Evolutionary conservation across 768 basidiomycete species (phyloP).

Genomic region (Mycena indigotica): DNA sequence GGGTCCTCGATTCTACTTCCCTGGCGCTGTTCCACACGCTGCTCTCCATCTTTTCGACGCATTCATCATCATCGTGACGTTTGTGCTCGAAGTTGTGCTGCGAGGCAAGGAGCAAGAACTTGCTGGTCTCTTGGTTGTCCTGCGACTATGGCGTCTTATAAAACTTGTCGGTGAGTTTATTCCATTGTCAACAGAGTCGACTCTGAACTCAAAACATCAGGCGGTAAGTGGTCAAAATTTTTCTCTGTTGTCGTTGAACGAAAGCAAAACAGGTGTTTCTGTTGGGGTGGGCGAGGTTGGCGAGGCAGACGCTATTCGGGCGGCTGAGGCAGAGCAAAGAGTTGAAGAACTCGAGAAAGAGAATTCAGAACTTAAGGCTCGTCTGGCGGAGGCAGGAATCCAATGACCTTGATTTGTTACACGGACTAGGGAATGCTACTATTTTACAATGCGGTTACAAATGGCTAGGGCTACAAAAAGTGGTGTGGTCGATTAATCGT

Average conservation of each 20-base stretch:
- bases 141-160: constrained; percentile 81
- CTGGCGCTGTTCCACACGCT: constrained; percentile 57
- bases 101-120: constrained; percentile 72
- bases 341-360: constrained; percentile 53
- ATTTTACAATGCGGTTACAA: no score
- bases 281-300: constrained; percentile 73
- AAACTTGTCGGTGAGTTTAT: constrained; percentile 63
- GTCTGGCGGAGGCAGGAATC: constrained; percentile 28
- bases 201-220: neutral
- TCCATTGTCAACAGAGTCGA: neutral
- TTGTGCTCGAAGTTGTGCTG: constrained; percentile 69
- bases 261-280: constrained; percentile 65
- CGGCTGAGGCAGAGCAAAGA: constrained; percentile 51
- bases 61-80: constrained; percentile 68
- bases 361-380: constrained; percentile 52
- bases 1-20: constrained; percentile 63
- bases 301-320: constrained; percentile 52
- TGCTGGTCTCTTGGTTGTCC: constrained; percentile 65
- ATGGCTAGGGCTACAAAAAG: neutral
- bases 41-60: constrained; percentile 76
- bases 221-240: no score
- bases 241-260: no score
- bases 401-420: constrained; percentile 1
- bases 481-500: neutral
- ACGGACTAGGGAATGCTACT: neutral